Evolutionary conservation across 78 protist species (phyloP), one percentile per base, ranked within the genome.

Genomic region (Cavenderia fasciculata): DNA sequence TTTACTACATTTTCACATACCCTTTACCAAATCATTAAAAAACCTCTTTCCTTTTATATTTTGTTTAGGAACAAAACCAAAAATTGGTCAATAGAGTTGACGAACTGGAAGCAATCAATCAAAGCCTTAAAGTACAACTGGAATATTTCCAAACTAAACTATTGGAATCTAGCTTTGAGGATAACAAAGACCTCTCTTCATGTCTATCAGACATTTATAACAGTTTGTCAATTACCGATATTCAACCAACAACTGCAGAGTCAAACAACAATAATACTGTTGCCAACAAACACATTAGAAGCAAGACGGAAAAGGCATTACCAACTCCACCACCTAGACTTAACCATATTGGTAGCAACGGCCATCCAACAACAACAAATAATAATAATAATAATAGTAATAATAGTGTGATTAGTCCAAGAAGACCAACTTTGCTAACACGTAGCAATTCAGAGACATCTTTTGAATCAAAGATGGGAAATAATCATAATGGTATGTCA

Each of bases 91-190:
- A 82, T n/a, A 65, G 74, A 41, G 31, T 82, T 21, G 6, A 38
- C 11, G 89, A 82, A 47, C 54, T 82, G 34, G 89, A 82, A 56
- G 1, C 70, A 14, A 16, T 68, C 21, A 82, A 82, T 68, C 44
- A 38, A 1, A 51, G 43, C 43, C 25, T 82, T 31, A 82, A 82
- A 43, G 62, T 36, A 18, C 89, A 82, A 31, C n/a, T 82, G 29
- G 89, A 82, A 56, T 68, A 82, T 56, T 82, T 65, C 56, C 89
- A 68, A 56, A 68, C 75, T 40, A 82, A 68, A 68, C 44, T 82
- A 25, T 68, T 82, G 63, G 89, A 82, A 56, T 61, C 40, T 34
- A 82, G 72, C 56, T 56, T 82, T 41, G 43, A 71, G 27, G 89
- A 82, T 38, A 54, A 71, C 36, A 61, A 65, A 51, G 87, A 82